A percentile compares a stretch with the other conserved stretches of the same genome.
Evolutionary conservation across 495 filamentous ascomycete species (phyloP).

Genomic region (Oleoguttula mirabilis): DNA sequence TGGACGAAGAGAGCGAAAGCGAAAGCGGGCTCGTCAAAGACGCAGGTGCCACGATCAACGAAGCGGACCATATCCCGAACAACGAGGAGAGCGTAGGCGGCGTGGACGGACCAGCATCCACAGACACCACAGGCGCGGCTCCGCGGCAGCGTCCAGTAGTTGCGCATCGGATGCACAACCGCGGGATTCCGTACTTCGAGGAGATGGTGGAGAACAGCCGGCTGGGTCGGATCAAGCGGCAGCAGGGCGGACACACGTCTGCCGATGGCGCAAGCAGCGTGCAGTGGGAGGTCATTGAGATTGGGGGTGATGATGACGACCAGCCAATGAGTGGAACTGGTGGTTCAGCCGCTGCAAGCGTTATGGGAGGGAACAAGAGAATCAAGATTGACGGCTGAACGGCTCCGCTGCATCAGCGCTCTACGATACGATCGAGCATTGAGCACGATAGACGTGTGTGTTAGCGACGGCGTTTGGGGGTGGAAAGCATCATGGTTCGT

Average conservation of each 20-base stretch:
- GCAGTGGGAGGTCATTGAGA: constrained; percentile 75
- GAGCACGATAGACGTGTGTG: no score
- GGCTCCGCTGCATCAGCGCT: no score
- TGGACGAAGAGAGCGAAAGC: constrained; percentile 27
- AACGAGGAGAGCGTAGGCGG: constrained; percentile 2
- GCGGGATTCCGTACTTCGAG: constrained; percentile 73
- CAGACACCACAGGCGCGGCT: neutral
- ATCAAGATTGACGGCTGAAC: no score
- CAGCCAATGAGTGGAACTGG: no score
- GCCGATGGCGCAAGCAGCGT: constrained; percentile 47
- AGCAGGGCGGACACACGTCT: constrained; percentile 39
- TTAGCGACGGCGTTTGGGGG: no score
- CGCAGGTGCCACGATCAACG: neutral
- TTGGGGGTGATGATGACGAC: no score
- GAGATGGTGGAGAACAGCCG: constrained; percentile 61
- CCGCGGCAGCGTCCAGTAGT: constrained; percentile 4
- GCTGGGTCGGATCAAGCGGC: constrained; percentile 52
- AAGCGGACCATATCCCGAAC: neutral
- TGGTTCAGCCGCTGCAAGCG: no score
- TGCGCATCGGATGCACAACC: constrained; percentile 28
- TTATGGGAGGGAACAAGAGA: no score
- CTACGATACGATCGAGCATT: no score
- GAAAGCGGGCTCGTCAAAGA: constrained; percentile 13
- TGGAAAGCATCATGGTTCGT: no score
- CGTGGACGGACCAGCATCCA: neutral